Percentiles rank a stretch among this genome's conserved stretches.
These are phyloP conservation scores for Bryoerythrophyllum caledonicum DNA, from an alignment of 225 moss, liverwort and hornwort species.

Conservation along the genomic window DNA sequence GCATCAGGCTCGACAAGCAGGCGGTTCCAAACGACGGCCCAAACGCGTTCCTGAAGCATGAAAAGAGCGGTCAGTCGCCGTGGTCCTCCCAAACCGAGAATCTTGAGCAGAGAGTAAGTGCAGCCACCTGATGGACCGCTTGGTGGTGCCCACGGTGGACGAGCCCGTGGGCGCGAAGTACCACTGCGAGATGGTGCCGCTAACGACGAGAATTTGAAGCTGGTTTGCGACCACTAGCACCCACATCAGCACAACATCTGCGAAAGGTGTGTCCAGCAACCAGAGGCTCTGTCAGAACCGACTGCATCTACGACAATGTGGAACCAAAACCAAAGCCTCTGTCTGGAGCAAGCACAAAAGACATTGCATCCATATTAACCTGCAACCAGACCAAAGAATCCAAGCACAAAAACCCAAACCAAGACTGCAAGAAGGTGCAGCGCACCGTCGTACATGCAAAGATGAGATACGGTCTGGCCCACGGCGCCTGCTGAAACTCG, in stretches of 20 bases:
- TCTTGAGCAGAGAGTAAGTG: background rate
- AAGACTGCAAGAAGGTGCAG: background rate
- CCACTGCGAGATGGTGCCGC: constrained; percentile 85
- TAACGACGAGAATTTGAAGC: constrained; percentile 59
- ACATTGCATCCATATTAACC: too few relatives aligned
- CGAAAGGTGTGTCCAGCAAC: background rate
- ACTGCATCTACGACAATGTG: background rate
- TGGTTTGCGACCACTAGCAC: constrained; percentile 49
- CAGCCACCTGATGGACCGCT: constrained; percentile 45
- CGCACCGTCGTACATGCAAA: constrained; percentile 16
- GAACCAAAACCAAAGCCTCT: too few relatives aligned
- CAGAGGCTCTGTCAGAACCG: background rate
- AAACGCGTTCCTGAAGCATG: constrained; percentile 50
- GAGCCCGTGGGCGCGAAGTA: constrained; percentile 68
- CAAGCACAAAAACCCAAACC: constrained; percentile 4
- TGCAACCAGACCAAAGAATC: too few relatives aligned
- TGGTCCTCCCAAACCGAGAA: background rate
- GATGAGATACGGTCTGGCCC: constrained; percentile 33
- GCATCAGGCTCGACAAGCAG: constrained; percentile 71
- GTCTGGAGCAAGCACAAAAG: too few relatives aligned
- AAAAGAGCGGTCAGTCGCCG: background rate
- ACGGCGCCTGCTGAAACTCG: constrained; percentile 23
- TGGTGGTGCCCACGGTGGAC: constrained; percentile 52
- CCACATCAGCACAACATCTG: constrained; percentile 53
- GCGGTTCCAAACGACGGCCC: constrained; percentile 89